A percentile compares a stretch with the other conserved stretches of the same genome.
Conservation (phyloP, 352 stramenopile genomes). For the Heterotrichella gracilis region DNA sequence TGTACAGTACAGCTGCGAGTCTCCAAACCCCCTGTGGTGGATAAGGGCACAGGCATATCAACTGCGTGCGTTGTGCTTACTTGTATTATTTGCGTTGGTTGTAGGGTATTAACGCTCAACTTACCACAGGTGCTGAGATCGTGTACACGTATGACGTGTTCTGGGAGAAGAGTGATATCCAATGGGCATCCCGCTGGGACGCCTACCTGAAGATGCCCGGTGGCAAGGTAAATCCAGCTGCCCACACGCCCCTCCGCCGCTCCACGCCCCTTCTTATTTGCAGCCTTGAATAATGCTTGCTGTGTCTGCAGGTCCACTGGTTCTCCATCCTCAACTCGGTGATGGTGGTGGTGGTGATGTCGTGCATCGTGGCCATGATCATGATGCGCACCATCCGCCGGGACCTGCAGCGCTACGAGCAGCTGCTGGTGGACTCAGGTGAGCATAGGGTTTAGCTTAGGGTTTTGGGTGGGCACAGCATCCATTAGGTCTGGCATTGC, state of each 20-base stretch:
- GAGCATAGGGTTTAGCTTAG: too few species aligned
- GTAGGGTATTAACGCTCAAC: background rate
- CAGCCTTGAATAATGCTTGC: too few species aligned
- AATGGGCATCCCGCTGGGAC: conserved; percentile 89
- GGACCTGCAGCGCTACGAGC: conserved; percentile 83
- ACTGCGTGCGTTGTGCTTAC: background rate
- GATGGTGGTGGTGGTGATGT: conserved; percentile 98
- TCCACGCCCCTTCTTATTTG: too few species aligned
- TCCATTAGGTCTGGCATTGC: too few species aligned
- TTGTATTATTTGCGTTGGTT: too few species aligned
- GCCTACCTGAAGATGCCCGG: conserved; percentile 93
- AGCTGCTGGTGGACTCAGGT: conserved; percentile 38
- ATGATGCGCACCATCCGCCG: conserved; percentile 90
- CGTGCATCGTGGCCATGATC: conserved; percentile 93
- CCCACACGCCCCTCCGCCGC: too few species aligned
- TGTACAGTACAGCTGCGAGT: background rate
- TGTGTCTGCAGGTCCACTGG: too few species aligned
- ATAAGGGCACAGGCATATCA: background rate
- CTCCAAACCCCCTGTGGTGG: background rate
- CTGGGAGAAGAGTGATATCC: conserved; percentile 59
- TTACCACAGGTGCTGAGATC: conserved; percentile 36
- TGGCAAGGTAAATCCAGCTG: conserved; percentile 50
- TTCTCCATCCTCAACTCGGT: conserved; percentile 99
- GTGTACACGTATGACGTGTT: conserved; percentile 96
- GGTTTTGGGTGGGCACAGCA: too few species aligned